Base-by-base conservation (phyloP, 2,329 filamentous ascomycete genomes). In the Davidsoniella neocaledoniae region DNA sequence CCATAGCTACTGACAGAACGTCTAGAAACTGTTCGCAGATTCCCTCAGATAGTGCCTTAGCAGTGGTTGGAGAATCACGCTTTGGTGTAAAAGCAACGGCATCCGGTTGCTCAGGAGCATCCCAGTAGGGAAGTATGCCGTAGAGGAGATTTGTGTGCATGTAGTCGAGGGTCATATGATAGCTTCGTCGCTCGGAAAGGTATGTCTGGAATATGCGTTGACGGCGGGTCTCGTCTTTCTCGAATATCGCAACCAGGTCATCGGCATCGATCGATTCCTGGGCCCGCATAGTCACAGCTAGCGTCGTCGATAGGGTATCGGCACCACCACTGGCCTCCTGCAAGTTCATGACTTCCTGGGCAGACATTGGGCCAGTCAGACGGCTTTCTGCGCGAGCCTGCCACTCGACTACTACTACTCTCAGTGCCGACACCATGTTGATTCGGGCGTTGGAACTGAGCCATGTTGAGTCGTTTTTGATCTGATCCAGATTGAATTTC, bases 401-500 rank as follows among this genome's bases (percentile, higher is more conserved):
- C 71, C 83, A 84, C 70, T 96, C 91, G 43, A 91, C 66, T 5
- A 93, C 68, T 2, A 81, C 81, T 41, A 94, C 71, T 53, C 91
- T 77, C 58, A 98, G 69, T 23, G 90, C 87, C 10, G 81, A 77
- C 41, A 91, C 69, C 62, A 95, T 80, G 62, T 91, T 86, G 56
- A 95, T 77, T 42, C 76, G 72, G 46, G 80, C 77, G 59, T 81
- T 77, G 58, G 82, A 77, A 64, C 86, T 88, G 54, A 98, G 69
- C 87, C 88, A 96, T 56, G 83, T 62, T 33, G 86, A 76, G 67
- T 96, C 88, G 43, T 77, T 76, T 66, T 94, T 94, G 62, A 96
- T 77, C 59, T 82, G 69, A 38, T 83, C 78, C 56, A 94, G 70
- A 59, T 88, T 77, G 61, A 82, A 85, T 51, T 76, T 75, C 39